Conservation (phyloP, 179 eudicot species). For the Gypsophila paniculata region DNA sequence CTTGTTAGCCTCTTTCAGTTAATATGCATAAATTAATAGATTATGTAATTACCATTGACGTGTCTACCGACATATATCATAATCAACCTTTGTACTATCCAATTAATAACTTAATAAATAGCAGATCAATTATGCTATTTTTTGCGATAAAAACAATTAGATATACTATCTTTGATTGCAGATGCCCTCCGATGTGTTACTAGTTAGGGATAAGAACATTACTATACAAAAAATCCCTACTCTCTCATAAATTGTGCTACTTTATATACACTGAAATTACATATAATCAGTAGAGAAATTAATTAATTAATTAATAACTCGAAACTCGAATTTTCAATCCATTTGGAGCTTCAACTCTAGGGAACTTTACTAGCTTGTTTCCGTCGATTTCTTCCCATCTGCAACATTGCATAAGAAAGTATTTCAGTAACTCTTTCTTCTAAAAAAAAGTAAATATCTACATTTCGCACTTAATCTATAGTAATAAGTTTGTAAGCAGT, state of each 20-base stretch:
- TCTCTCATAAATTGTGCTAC: slow-evolving; percentile 24
- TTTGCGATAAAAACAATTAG: no score
- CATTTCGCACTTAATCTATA: no score
- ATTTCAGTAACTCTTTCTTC: not conserved
- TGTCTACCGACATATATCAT: no score
- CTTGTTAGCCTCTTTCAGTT: no score
- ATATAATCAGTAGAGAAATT: not conserved
- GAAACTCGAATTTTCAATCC: slow-evolving; percentile 75
- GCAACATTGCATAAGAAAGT: slow-evolving; percentile 6
- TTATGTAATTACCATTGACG: no score
- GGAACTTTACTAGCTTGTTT: slow-evolving; percentile 71
- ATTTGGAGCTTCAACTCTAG: slow-evolving; percentile 87
- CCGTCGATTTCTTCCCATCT: slow-evolving; percentile 86
- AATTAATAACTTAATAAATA: no score
- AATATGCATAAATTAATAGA: no score
- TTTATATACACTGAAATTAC: slow-evolving; percentile 25
- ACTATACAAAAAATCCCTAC: slow-evolving; percentile 40
- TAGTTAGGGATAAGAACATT: slow-evolving; percentile 29
- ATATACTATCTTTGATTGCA: slow-evolving; percentile 18
- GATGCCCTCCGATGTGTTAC: slow-evolving; percentile 26
- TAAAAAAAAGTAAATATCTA: not conserved
- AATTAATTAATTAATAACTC: slow-evolving; percentile 21
- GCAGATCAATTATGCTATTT: no score
- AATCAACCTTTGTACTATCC: no score
- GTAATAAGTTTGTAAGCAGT: not conserved